Base-by-base conservation (phyloP, 2,329 filamentous ascomycete species). In the Pestalotiopsis sp. region DNA sequence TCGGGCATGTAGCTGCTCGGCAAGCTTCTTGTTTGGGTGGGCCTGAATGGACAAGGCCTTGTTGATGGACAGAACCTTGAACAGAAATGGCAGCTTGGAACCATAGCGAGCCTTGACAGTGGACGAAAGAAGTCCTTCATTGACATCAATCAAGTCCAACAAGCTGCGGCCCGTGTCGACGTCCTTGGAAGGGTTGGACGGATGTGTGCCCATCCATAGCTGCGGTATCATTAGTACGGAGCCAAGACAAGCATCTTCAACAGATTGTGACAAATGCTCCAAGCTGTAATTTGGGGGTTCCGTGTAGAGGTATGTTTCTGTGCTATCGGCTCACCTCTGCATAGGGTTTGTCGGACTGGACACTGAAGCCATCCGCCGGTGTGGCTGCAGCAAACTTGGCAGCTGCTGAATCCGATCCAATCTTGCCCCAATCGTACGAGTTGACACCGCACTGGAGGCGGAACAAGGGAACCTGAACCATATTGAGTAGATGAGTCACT, bases 181-280 rank as follows among this genome's bases (percentile, higher is more conserved):
- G 77, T 98, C 94, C 80, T 92, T 97, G 69, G 96, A 98, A 20
- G 96, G 96, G 76, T 98, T 94, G 60, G 94, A 97, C 59, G 95
- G 95, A 77, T 99, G 96, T 1, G 95, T 98, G 77, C 96, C 96
- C 96, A 99, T 99, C 96, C 96, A 99, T 76, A 99, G 85, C 94
- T 98, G 74, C 39, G 68, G 66, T 63, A n/a, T 38, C 23, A 58
- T 66, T 23, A 63, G 36, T 20, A 20, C 27, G 25, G 25, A 20
- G 25, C 9, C 39, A 49, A 45, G 59, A 41, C 27, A 62, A 20
- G 25, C 12, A n/a, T 14, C 27, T 59, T 14, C 27, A 27, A 27
- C 27, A 27, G 4, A 27, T 27, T 27, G 27, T 27, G 27, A 27
- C 27, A 27, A 5, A 27, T 4, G 4, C 23, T 59, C 6, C 14